Evolutionary conservation across 805 yeast species (phyloP), one percentile per base, ranked within the genome.

Genomic region (Kodamaea lidongshanica): DNA sequence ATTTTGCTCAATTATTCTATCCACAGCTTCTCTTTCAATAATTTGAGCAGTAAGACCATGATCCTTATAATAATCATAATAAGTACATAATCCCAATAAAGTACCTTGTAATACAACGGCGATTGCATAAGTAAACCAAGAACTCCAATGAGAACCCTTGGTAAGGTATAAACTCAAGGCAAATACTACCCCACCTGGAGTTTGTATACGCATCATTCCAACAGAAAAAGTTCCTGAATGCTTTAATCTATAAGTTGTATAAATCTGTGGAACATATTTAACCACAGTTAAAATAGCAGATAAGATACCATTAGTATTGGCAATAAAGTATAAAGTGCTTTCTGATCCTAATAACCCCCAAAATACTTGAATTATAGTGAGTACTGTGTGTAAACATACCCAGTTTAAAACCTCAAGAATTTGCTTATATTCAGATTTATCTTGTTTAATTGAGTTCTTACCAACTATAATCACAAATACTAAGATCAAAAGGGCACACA

Each of bases 181-280:
- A 82, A 89, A 85, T 2, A 84, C 34, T 40, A 71, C 79, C 11
- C 95, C 95, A 10, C 95, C 95, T 0, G 95, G 95, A 12, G 94
- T 83, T 51, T 85, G 95, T 40, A 86, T 69, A 24, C 77, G 58
- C 89, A 85, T 81, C 86, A 82, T 83, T 5, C 76, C 71, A 7
- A 83, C 62, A 0, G 94, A 82, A 13, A 85, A 62, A 1, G 87
- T 77, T 7, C 95, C 95, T 0, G 94, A 78, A 40, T 77, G 87
- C 45, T 79, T 78, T 37, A 85, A 63, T 1, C 38, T 46, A 44
- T 65, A 79, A 0, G 95, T 85, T 22, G 88, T 82, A 39, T 61
- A 53, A 7, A 85, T 66, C 53, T 85, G 95, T 1, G 95, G 95
- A 29, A 84, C 57, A 45, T 83, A 85, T 55, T 85, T 94, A 18